phyloP scores from a whole-genome alignment of 1,284 basidiomycete species.

The Gomphus sp. region DNA sequence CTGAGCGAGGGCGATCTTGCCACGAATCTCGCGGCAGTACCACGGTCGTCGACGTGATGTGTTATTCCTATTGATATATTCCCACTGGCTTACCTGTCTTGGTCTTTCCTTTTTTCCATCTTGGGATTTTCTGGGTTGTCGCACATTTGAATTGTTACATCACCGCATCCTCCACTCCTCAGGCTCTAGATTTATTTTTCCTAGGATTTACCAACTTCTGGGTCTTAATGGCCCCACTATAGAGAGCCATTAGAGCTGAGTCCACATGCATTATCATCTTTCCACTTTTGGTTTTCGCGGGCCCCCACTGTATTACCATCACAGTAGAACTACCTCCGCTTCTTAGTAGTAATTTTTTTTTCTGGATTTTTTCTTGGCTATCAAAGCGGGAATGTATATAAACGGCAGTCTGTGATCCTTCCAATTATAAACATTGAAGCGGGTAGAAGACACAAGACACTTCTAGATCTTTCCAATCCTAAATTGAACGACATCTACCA shows the following conservation, averaged over 20 bases:
- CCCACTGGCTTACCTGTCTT: background rate
- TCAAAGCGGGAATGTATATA: too few species aligned
- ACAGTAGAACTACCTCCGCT: too few species aligned
- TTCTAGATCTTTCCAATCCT: background rate
- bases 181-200: background rate
- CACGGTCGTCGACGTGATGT: background rate
- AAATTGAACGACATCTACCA: background rate
- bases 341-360: too few species aligned
- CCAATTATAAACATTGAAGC: background rate
- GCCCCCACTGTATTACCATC: background rate
- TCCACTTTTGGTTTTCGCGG: too few species aligned
- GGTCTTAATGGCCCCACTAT: too few species aligned
- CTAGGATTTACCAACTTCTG: background rate
- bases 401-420: background rate
- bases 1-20: slow-evolving; percentile 17
- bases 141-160: background rate
- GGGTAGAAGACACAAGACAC: background rate
- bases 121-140: background rate
- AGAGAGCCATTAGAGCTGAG: too few species aligned
- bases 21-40: slow-evolving; percentile 11
- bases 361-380: too few species aligned
- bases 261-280: too few species aligned
- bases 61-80: background rate
- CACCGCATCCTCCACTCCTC: background rate
- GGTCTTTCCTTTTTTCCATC: too few species aligned